These are phyloP conservation scores for Teratosphaeria viscida DNA, from an alignment of 2,329 filamentous ascomycete species.

Conservation along the genomic window DNA sequence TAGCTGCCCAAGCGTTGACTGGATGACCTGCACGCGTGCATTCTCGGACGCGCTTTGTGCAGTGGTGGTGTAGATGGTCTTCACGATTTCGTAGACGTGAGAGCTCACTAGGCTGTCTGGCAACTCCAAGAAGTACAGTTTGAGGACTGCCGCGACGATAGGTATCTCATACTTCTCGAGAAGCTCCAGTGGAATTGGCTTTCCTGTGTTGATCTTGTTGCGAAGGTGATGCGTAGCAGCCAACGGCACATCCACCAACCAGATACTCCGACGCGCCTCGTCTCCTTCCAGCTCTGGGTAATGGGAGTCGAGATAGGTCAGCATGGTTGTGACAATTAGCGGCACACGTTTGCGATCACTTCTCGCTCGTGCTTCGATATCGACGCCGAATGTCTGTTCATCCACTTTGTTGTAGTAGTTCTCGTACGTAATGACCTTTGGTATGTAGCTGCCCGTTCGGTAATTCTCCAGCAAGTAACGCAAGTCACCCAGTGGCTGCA, in stretches of 20 bases:
- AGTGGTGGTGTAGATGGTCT: constrained; percentile 86
- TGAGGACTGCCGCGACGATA: constrained; percentile 83
- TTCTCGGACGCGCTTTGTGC: constrained; percentile 65
- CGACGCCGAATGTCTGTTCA: constrained; percentile 94
- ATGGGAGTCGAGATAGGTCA: constrained; percentile 92
- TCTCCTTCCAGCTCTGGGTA: constrained; percentile 97
- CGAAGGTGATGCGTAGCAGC: constrained; percentile 76
- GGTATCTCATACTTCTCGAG: constrained; percentile 87
- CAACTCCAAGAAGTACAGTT: constrained; percentile 88
- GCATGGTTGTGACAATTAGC: constrained; percentile 77
- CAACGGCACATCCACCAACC: constrained; percentile 86
- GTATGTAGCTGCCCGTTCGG: constrained; percentile 83
- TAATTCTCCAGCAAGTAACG: constrained; percentile 95
- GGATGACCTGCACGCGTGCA: constrained; percentile 77
- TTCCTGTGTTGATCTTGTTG: constrained; percentile 75
- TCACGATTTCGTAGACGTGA: constrained; percentile 96
- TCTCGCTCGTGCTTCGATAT: constrained; percentile 86
- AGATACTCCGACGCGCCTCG: constrained; percentile 81
- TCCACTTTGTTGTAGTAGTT: constrained; percentile 99
- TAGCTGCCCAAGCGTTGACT: constrained; percentile 90
- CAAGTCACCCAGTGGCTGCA: constrained; percentile 84
- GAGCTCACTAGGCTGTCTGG: constrained; percentile 97
- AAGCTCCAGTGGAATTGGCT: constrained; percentile 61
- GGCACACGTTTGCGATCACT: constrained; percentile 94
- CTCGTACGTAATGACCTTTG: constrained; percentile 86